Base-by-base conservation (phyloP, 2,329 filamentous ascomycete genomes). In the Incumbomyces lentus region DNA sequence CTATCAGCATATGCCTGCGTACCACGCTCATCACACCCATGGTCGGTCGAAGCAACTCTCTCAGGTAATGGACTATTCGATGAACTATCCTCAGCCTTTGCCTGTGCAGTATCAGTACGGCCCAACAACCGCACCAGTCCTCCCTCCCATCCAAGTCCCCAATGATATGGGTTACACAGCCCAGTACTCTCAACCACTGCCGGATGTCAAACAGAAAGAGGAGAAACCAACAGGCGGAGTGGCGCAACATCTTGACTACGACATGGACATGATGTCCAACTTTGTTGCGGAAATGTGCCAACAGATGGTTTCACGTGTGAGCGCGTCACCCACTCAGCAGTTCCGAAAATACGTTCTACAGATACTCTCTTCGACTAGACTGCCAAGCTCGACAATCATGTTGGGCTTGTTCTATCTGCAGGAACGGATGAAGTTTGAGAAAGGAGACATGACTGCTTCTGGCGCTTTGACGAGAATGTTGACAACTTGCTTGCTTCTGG, bases 251-350 rank as follows among this genome's bases (percentile, higher is more conserved):
- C 79, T 95, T 67, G 89, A 95, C 72, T 95, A 95, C 65, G 88
- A 95, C 68, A 90, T 95, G 79, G 87, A 94, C 63, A 74, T 84
- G 65, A 95, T 95, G 89, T 84, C 87, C 53, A 87, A 94, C 64
- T 95, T 94, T 67, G 88, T 95, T 62, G 83, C 86, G 52, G 86
- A 94, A 63, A 93, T 90, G 80, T 81, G 88, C 51, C 74, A 83
- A 65, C 75, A 77, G 72, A 77, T 84, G 76, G 81, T 78, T 75
- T 75, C 69, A 62, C 67, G 73, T 61, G 70, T 72, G 63, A 72
- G 70, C 61, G 70, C 74, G 53, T 68, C 73, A 58, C 74, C 85
- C 57, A 80, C 82, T 13, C 73, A 79, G 18, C 78, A 85, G 18
- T 95, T 93, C 66, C 82, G 86, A 59, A 95, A 94, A 69, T 95